Evolutionary conservation across 1,284 basidiomycete species (phyloP), one percentile per base, ranked within the genome.

Genomic region (Microbotryum violaceum): DNA sequence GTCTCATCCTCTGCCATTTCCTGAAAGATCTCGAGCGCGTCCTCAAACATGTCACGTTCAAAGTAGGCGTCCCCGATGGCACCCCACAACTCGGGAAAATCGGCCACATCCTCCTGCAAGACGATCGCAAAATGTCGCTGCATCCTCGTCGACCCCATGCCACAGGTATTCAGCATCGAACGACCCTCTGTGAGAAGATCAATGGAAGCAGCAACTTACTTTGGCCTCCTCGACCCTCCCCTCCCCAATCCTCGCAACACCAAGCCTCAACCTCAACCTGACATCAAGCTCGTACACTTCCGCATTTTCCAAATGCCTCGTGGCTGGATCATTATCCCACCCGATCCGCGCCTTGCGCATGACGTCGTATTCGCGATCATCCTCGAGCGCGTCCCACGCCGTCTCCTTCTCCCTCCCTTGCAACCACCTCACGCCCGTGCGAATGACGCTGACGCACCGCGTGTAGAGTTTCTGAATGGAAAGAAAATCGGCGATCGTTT

Each of bases 21-120:
- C 65, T 87, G 86, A 70, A 89, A 91, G 53, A 89, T 85, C 1
- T 83, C 82, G n/a, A 84, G 78, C 0, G 91, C 90, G 52, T 88
- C 83, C 0, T 81, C 81, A 74, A 84, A 89, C 76, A 87, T 77
- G 64, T 84, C 83, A 10, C 81, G 77, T 54, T 89, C 86, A 72
- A 87, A 87, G 72, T 88, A 88, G 0, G 88, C 87, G 65, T 91
- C 88, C 0, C 88, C 91, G 25, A 93, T 85, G 71, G 93, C 89
- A 2, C 79, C 80, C 73, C 90, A 91, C 2, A 92, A 77, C 1
- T 85, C 81, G 0, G 85, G 83, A 69, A 91, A 90, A 66, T 90
- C 85, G 4, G 83, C 72, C 0, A 86, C 79, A 62, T 91, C 88
- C 67, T 81, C 75, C 10, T 62, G 27, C 0, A 89, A 78, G 23